Conservation (phyloP, 208 protist species). For the Crithidia acanthocephali region DNA sequence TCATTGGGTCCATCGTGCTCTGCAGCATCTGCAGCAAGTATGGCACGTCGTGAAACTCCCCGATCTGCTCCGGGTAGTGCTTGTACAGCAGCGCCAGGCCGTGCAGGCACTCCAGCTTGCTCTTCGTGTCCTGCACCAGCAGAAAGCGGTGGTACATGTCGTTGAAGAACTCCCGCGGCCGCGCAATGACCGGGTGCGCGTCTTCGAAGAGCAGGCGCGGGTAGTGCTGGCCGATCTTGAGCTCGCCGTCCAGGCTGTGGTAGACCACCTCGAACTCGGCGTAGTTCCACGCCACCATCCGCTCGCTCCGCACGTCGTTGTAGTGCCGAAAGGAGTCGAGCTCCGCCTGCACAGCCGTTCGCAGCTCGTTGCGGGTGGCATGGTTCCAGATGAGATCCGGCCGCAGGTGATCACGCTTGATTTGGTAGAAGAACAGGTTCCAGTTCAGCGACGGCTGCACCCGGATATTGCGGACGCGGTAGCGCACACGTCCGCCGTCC, state of each 20-base stretch:
- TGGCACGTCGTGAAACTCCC: slow-evolving; percentile 86
- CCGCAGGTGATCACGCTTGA: slow-evolving; percentile 84
- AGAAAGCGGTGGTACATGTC: slow-evolving; percentile 95
- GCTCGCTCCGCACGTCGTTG: slow-evolving; percentile 40
- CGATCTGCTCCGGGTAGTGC: slow-evolving; percentile 80
- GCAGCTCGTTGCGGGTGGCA: slow-evolving; percentile 89
- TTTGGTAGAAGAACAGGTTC: slow-evolving; percentile 90
- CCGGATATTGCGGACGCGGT: slow-evolving; percentile 52
- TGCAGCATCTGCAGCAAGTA: slow-evolving; percentile 85
- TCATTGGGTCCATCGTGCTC: slow-evolving; percentile 71
- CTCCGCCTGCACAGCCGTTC: slow-evolving; percentile 85
- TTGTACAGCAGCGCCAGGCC: slow-evolving; percentile 92
- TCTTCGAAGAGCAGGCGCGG: slow-evolving; percentile 90
- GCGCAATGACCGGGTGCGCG: slow-evolving; percentile 61
- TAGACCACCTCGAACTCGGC: slow-evolving; percentile 95
- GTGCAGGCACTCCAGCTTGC: slow-evolving; percentile 83
- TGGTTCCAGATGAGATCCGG: slow-evolving; percentile 95
- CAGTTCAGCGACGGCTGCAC: slow-evolving; percentile 89
- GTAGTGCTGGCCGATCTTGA: slow-evolving; percentile 91
- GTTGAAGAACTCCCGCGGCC: slow-evolving; percentile 91
- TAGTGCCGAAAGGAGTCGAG: slow-evolving; percentile 69
- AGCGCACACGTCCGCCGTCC: slow-evolving; percentile 33
- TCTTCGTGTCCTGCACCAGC: slow-evolving; percentile 71
- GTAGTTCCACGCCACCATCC: slow-evolving; percentile 91
- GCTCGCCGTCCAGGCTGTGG: slow-evolving; percentile 85